Base-by-base conservation (phyloP, 1,284 basidiomycete species). In the Cystobasidium slooffiae region DNA sequence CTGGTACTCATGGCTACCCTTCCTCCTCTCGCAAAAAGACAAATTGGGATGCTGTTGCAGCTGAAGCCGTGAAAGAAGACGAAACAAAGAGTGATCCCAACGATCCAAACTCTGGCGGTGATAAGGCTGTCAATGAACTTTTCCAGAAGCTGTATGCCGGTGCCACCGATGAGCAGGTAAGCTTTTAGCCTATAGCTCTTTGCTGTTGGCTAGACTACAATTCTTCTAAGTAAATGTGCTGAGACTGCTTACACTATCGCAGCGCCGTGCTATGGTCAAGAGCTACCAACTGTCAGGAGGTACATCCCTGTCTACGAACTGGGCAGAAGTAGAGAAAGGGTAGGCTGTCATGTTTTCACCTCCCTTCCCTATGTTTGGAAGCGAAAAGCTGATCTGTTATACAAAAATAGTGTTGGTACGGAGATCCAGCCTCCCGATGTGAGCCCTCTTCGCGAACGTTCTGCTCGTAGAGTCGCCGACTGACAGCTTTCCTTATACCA, bases 241-340 rank as follows among this genome's bases (percentile, higher is more conserved):
- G n/a, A n/a, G n/a, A n/a, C n/a, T n/a, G n/a, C n/a, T n/a, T n/a
- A n/a, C n/a, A n/a, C n/a, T n/a, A n/a, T n/a, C n/a, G n/a, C n/a
- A n/a, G 3, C 88, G 86, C 79, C 87, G 89, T 51, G 95, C 94
- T 0, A 97, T 97, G 93, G 89, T 97, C 88, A 97, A 97, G 87
- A 94, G 92, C 81, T 97, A 92, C 81, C 86, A 87, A 43, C 51
- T 73, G 8, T 24, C 62, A 22, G 56, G 74, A 93, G 80, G 94
- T 3, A 97, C 94, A 8, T 90, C 92, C 0, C 85, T 97, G 56
- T 94, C 91, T 83, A 97, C 94, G 0, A 93, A 97, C 82, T 97
- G 94, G 94, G 87, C 88, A 5, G 91, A 93, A 77, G 93, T 97
- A 8, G 85, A 84, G 76, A 91, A 91, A 84, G 86, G 80, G 37